Conservation (phyloP, 148 eudicot species). For the Suaeda aralocaspica region DNA sequence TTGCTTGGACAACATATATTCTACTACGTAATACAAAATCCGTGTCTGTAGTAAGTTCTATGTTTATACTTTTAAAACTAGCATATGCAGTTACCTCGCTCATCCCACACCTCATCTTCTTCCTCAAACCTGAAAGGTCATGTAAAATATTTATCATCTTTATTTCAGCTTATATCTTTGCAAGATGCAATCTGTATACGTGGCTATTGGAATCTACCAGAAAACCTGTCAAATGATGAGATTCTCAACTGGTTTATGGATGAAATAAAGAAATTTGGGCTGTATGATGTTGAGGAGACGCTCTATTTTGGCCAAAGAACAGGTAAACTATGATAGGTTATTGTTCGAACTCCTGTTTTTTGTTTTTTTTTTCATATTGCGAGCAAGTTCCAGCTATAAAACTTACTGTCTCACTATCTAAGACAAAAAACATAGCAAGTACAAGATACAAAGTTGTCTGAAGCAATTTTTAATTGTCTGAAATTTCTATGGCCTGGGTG, state of each 20-base stretch:
- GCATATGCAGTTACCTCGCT: too few relatives aligned
- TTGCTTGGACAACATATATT: constrained; percentile 91
- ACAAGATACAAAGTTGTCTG: neutral
- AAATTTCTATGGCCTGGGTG: neutral
- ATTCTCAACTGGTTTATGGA: constrained; percentile 54
- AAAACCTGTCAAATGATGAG: constrained; percentile 41
- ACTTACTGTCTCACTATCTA: too few relatives aligned
- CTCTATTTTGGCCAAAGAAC: constrained; percentile 66
- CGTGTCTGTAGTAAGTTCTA: constrained; percentile 62
- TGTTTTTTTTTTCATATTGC: too few relatives aligned
- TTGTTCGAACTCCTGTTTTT: too few relatives aligned
- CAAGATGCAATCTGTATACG: constrained; percentile 72
- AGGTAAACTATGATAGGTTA: constrained; percentile 45
- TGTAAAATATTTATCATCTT: neutral
- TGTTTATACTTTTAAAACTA: neutral
- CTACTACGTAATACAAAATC: constrained; percentile 83
- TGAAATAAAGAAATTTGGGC: constrained; percentile 49
- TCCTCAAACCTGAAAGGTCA: neutral
- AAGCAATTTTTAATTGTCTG: neutral
- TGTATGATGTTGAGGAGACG: constrained; percentile 52
- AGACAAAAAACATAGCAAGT: too few relatives aligned
- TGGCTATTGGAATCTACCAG: constrained; percentile 87
- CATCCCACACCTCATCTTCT: neutral
- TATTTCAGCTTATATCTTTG: constrained; percentile 61
- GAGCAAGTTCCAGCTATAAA: too few relatives aligned